These are phyloP conservation scores for Pisolithus marmoratus DNA, from an alignment of 768 basidiomycete genomes.

Conservation along the genomic window DNA sequence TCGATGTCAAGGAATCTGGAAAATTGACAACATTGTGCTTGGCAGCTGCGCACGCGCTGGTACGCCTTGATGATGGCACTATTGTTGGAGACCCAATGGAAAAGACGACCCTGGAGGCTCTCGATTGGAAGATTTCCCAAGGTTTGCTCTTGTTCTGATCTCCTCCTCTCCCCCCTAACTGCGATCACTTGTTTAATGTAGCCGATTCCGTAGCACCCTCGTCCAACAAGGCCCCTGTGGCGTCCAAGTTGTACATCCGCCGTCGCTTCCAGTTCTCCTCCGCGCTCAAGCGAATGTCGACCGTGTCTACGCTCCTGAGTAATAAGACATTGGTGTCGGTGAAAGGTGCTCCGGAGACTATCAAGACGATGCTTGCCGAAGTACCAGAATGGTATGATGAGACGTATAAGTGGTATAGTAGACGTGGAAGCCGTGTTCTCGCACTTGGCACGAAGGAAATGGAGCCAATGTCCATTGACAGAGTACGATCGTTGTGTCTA, in stretches of 20 bases:
- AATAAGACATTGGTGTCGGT: constrained; percentile 66
- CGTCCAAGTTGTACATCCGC: constrained; percentile 63
- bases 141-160: constrained; percentile 34
- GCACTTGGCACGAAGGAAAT: constrained; percentile 87
- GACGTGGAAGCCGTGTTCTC: constrained; percentile 88
- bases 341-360: constrained; percentile 97
- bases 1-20: constrained; percentile 71
- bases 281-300: constrained; percentile 96
- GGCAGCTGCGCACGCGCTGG: constrained; percentile 92
- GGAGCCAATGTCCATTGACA: constrained; percentile 62
- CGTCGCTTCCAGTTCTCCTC: constrained; percentile 98
- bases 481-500: constrained; percentile 41
- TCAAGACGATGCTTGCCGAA: constrained; percentile 73
- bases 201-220: constrained; percentile 68
- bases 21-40: constrained; percentile 82
- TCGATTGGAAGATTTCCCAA: constrained; percentile 80
- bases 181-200: constrained; percentile 9
- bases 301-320: constrained; percentile 63
- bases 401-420: constrained; percentile 91
- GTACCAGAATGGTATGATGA: constrained; percentile 85
- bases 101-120: constrained; percentile 86
- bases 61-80: constrained; percentile 88
- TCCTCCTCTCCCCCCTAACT: not conserved
- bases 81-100: constrained; percentile 99
- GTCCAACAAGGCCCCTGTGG: constrained; percentile 44